A percentile compares a stretch with the other conserved stretches of the same genome.
phyloP scores from a whole-genome alignment of 345 rosid genomes.

The Psidium guajava region DNA sequence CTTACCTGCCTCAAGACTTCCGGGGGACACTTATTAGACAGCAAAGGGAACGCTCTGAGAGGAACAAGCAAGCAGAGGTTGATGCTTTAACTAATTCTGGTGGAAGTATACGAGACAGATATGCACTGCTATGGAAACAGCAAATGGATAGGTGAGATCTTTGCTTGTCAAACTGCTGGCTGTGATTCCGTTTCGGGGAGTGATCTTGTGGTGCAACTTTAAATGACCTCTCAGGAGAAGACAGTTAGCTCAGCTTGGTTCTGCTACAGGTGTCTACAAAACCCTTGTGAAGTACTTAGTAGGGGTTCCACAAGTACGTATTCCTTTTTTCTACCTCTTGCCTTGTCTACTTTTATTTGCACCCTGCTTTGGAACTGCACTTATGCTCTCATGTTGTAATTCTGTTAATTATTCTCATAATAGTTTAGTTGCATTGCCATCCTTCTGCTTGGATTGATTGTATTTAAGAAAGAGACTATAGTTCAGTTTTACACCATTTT shows the following conservation, averaged over 20 bases:
- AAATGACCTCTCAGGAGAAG: constrained; percentile 53
- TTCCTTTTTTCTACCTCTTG: not conserved
- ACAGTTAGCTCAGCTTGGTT: constrained; percentile 90
- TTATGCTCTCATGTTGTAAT: not conserved
- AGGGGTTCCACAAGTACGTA: constrained; percentile 92
- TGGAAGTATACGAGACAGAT: constrained; percentile 63
- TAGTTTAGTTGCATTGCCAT: not conserved
- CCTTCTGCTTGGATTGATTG: not conserved
- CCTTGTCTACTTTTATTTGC: not conserved
- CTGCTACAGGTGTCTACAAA: constrained; percentile 96
- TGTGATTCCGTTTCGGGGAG: not conserved
- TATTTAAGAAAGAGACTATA: not conserved
- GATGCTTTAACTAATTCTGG: constrained; percentile 73
- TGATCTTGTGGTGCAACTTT: constrained; percentile 6
- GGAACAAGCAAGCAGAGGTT: constrained; percentile 93
- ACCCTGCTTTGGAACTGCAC: not conserved
- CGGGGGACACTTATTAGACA: constrained; percentile 81
- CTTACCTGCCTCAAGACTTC: constrained; percentile 99
- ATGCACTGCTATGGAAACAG: constrained; percentile 88
- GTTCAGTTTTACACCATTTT: not conserved
- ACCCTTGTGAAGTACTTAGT: constrained; percentile 96
- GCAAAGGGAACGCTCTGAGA: constrained; percentile 95
- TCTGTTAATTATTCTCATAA: not conserved
- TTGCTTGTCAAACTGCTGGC: constrained; percentile 1
- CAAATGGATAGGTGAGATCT: constrained; percentile 80